Evolutionary conservation across 352 stramenopile species (phyloP), one percentile per base, ranked within the genome.

Genomic region (Phytophthora pinifolia): DNA sequence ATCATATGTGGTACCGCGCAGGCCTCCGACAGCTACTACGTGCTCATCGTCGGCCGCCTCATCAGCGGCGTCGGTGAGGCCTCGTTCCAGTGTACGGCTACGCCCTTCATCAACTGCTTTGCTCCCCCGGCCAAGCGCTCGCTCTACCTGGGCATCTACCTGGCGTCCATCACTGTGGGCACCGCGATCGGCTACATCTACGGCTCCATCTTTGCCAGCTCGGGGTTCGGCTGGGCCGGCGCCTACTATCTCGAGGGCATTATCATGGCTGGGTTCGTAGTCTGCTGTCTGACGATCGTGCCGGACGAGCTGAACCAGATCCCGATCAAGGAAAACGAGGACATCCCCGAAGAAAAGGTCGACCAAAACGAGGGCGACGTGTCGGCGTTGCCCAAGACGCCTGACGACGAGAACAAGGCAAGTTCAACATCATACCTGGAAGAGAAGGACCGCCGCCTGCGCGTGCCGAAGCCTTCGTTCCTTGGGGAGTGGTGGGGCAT

Each of bases 111-210:
- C 65, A 87, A 98, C 48, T 79, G 90, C 57, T 76, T 89, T 54
- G 93, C 86, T 3, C 83, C 84, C 1, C 65, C 74, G 4, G 38
- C 74, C 0, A 80, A 76, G 29, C 75, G 83, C 18, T 89, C 91
- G 22, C 63, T 97, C 32, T 98, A 90, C 70, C 71, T 98, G 42
- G 92, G 87, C 45, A 67, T 98, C 25, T 98, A 96, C 65, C 76
- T 98, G 54, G 91, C 84, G 14, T 95, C 88, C 5, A 93, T 98
- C 47, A 97, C 94, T 3, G 83, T 96, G 17, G 92, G 92, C 25
- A 96, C 85, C 9, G 93, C 92, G 6, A 33, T 96, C 37, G 92
- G 93, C 14, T 98, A 97, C 70, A 85, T 94, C 33, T 97, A 96
- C 56, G 88, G 86, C 36, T 87, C 86, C 15, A 51, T 77, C 17